Conservation (phyloP, 306 rosid species). For the Quercus berberidifolia region DNA sequence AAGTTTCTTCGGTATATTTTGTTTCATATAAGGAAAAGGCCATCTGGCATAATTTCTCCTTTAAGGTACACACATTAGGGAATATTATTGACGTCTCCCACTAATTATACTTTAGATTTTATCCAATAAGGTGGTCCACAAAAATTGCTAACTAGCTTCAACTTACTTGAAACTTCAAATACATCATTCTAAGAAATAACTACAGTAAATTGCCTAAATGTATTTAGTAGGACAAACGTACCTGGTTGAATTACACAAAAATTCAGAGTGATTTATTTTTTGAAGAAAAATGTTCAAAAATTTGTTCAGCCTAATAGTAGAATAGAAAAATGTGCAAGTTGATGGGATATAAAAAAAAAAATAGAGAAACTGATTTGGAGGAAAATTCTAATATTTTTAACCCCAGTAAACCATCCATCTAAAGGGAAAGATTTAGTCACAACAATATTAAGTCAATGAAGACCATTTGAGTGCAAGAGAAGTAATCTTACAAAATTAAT, state of each 20-base stretch:
- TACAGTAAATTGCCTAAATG: neutral
- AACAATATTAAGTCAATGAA: conserved; percentile 39
- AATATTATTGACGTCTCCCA: conserved; percentile 50
- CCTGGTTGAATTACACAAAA: neutral
- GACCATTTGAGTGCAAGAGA: conserved; percentile 7
- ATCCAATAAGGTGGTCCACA: conserved; percentile 35
- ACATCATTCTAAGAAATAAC: neutral
- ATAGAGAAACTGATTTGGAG: too few relatives aligned
- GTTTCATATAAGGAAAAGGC: conserved; percentile 37
- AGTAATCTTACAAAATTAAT: too few relatives aligned
- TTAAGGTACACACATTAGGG: conserved; percentile 28
- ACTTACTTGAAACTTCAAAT: neutral
- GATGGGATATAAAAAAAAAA: neutral
- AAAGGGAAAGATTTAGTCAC: conserved; percentile 19
- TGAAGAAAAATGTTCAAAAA: neutral
- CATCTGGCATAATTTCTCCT: conserved; percentile 33
- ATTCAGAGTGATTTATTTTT: neutral
- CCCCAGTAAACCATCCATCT: too few relatives aligned
- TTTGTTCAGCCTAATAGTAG: neutral
- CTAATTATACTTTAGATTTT: conserved; percentile 42
- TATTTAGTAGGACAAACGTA: neutral
- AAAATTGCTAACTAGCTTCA: neutral
- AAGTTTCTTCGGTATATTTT: conserved; percentile 40
- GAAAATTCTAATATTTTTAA: too few relatives aligned
- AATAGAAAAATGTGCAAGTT: neutral